These are phyloP conservation scores for Heracleum sosnowskyi DNA, from an alignment of 129 eudicot species.

Conservation along the genomic window DNA sequence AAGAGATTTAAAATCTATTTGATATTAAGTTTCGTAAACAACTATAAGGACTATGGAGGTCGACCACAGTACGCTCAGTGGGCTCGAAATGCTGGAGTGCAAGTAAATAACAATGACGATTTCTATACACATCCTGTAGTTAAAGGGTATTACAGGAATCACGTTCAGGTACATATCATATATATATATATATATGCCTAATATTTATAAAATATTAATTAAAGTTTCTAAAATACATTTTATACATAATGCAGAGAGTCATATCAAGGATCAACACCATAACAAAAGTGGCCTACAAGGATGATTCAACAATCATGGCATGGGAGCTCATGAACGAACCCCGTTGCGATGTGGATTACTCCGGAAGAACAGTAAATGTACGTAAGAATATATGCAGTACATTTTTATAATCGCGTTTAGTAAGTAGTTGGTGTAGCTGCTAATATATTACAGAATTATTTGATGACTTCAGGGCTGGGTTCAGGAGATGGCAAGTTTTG, in stretches of 20 bases:
- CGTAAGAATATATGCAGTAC: not conserved
- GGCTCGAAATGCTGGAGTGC: constrained; percentile 58
- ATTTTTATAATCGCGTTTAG: not conserved
- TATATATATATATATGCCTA: too few species aligned
- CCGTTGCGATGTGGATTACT: too few species aligned
- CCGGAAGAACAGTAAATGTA: too few species aligned
- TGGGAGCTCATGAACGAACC: too few species aligned
- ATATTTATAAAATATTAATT: too few species aligned
- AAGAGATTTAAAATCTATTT: constrained; percentile 44
- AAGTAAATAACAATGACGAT: constrained; percentile 34
- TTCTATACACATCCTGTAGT: constrained; percentile 45
- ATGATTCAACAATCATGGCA: too few species aligned
- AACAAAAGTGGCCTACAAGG: too few species aligned
- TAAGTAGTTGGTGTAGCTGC: not conserved
- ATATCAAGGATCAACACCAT: too few species aligned
- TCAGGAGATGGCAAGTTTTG: constrained; percentile 65
- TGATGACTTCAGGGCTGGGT: constrained; percentile 45
- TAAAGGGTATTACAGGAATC: constrained; percentile 50
- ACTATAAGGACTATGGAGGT: constrained; percentile 74
- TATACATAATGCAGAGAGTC: too few species aligned
- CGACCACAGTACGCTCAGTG: constrained; percentile 57
- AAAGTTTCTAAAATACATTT: too few species aligned
- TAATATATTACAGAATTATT: not conserved
- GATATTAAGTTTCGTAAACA: constrained; percentile 64
- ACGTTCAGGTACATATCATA: constrained; percentile 9